Base-by-base conservation (phyloP, 129 eudicot genomes). In the Pulicaria dysenterica region DNA sequence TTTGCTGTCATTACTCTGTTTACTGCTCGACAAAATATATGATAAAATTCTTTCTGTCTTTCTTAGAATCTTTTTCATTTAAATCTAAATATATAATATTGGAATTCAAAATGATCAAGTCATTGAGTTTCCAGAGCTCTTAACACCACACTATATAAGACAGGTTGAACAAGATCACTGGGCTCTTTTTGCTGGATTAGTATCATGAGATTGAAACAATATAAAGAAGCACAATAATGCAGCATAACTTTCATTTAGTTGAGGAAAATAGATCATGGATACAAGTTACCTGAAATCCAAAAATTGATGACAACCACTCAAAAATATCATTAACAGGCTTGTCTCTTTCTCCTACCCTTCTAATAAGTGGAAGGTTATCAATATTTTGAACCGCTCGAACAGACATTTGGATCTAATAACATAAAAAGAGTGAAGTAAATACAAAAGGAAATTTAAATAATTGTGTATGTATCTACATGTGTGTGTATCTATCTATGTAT, bases 241-340 rank as follows among this genome's bases (percentile, higher is more conserved):
- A 43, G 39, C 58, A 46, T 14, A 45, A 46, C 34, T 54, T 62
- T 62, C 13, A 14, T 51, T 43, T 41, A 74, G 37, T 19, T 54
- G 39, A 75, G 65, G n/a, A 60, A 57, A 67, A 59, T 50, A 17
- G 54, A 49, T 77, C 14, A 42, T 24, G 56, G 49, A 50, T 31
- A 69, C 45, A 76, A 42, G 48, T 82, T 79, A 91, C 99, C 97
- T 95, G 99, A 57, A 95, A 95, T 64, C 97, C 97, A 85, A 95
- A 95, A 63, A 85, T 73, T 15, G 89, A 81, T 72, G 97, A 80
- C 81, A 95, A 88, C 99, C 99, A 95, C 83, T 95, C 97, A 50
- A 91, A 91, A 71, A 95, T 91, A 76, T 95, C 99, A 83, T 47
- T 86, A 34, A 88, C 73, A 70, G 94, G 76, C 68, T 81, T 90